Conservation (phyloP, 139 green algal species). For the Volvox reticuliferus region DNA sequence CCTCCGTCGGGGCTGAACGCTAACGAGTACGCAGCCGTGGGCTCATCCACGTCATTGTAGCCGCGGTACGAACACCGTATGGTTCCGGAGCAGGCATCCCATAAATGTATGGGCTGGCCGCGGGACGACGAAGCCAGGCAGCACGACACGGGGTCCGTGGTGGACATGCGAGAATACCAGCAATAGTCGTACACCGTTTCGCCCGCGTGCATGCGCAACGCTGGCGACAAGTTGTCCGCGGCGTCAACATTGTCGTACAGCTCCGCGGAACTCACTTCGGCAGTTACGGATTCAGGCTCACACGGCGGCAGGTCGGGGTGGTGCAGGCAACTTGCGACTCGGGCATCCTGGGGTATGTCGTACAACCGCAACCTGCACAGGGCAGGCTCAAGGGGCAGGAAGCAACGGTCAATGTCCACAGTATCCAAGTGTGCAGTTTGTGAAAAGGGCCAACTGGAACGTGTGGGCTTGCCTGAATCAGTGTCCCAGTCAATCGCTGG, state of each 20-base stretch:
- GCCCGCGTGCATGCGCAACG: conserved; percentile 71
- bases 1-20: conserved; percentile 75
- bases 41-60: conserved; percentile 91
- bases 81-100: conserved; percentile 79
- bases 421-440: no score
- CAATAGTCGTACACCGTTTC: conserved; percentile 88
- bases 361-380: conserved; percentile 77
- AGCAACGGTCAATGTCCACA: no score
- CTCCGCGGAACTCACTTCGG: neutral
- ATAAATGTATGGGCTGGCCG: conserved; percentile 90
- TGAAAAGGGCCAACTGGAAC: no score
- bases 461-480: no score
- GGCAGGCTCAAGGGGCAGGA: no score
- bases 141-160: conserved; percentile 77
- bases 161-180: conserved; percentile 81
- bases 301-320: conserved; percentile 3
- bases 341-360: conserved; percentile 72
- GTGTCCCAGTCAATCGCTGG: no score
- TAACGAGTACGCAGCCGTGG: conserved; percentile 81
- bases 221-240: conserved; percentile 57
- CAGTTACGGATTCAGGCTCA: neutral
- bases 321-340: neutral
- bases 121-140: conserved; percentile 82
- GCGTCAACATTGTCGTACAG: neutral
- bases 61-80: conserved; percentile 65